Conservation (phyloP, 768 basidiomycete species). For the Macrolepiota fuliginosa region DNA sequence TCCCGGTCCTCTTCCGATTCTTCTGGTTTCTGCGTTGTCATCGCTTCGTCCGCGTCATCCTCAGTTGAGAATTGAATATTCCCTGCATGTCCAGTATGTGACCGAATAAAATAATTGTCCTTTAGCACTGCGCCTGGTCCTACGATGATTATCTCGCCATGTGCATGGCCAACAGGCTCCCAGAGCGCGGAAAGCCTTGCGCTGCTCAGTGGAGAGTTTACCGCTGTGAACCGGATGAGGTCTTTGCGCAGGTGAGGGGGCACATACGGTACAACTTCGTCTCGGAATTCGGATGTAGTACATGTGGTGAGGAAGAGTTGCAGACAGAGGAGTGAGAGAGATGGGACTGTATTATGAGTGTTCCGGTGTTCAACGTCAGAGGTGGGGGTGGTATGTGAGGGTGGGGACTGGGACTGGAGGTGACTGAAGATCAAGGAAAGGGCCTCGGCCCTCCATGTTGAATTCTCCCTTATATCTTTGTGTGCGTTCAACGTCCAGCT, state of each 20-base stretch:
- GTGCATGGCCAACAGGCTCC: constrained; percentile 47
- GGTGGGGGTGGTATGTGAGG: neutral
- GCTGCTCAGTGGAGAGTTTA: constrained; percentile 53
- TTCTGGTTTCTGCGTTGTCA: neutral
- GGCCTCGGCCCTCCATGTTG: constrained; percentile 53
- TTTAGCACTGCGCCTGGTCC: constrained; percentile 48
- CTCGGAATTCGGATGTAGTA: constrained; percentile 38
- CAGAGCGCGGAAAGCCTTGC: constrained; percentile 50
- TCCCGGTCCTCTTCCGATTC: constrained; percentile 12
- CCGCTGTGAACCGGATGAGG: constrained; percentile 55
- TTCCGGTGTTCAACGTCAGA: neutral
- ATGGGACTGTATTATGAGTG: constrained; percentile 32
- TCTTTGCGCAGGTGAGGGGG: constrained; percentile 58
- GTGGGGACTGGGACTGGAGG: constrained; percentile 8
- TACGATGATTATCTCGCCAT: constrained; percentile 65
- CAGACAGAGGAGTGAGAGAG: constrained; percentile 58
- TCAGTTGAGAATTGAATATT: neutral
- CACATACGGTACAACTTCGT: constrained; percentile 47
- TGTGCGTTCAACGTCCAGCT: constrained; percentile 48
- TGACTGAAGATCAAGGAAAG: constrained; percentile 50
- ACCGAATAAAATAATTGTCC: constrained; percentile 39
- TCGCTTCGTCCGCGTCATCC: neutral
- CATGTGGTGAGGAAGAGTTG: constrained; percentile 40
- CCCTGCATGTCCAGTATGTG: constrained; percentile 2
- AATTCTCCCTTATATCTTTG: constrained; percentile 24